phyloP scores from a whole-genome alignment of 495 filamentous ascomycete species.

The Penicillium argentinense region DNA sequence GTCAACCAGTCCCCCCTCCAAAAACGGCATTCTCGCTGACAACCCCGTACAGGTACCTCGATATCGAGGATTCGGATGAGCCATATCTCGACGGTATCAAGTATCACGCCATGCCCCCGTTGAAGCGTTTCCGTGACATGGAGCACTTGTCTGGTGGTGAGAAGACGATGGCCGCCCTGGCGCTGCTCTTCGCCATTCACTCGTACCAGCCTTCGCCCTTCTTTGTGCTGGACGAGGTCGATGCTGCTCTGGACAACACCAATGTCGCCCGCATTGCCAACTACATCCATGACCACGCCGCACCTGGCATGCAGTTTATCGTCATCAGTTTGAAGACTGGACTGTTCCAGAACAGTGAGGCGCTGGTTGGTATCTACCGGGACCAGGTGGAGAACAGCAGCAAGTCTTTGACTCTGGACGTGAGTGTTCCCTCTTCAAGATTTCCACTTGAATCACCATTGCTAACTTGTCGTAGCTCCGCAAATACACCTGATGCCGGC shows the following conservation, averaged over 20 bases:
- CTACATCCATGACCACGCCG: slow-evolving; percentile 91
- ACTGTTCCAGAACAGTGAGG: slow-evolving; percentile 91
- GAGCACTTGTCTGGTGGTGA: slow-evolving; percentile 96
- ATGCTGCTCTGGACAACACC: slow-evolving; percentile 94
- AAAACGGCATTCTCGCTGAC: not conserved
- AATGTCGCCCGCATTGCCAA: slow-evolving; percentile 94
- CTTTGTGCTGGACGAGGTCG: slow-evolving; percentile 98
- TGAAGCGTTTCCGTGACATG: slow-evolving; percentile 99
- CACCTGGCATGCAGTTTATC: slow-evolving; percentile 98
- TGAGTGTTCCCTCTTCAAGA: slow-evolving; percentile 54
- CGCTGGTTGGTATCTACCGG: slow-evolving; percentile 88
- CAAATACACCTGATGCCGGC: slow-evolving; percentile 42
- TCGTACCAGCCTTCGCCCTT: slow-evolving; percentile 92
- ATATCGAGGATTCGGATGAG: slow-evolving; percentile 86
- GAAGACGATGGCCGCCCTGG: slow-evolving; percentile 97
- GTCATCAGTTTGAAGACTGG: slow-evolving; percentile 94
- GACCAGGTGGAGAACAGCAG: slow-evolving; percentile 91
- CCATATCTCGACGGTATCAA: slow-evolving; percentile 94
- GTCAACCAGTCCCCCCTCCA: slow-evolving; percentile 10
- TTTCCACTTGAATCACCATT: not conserved
- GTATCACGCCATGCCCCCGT: slow-evolving; percentile 97
- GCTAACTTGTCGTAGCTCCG: slow-evolving; percentile 34
- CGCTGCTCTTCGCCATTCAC: slow-evolving; percentile 93
- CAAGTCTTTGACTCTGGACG: slow-evolving; percentile 87
- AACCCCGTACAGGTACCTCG: slow-evolving; percentile 62